Percentiles rank a stretch among this genome's conserved stretches.
These are phyloP conservation scores for Microbotryomycetes sp. DNA, from an alignment of 1,284 basidiomycete genomes.

Conservation along the genomic window DNA sequence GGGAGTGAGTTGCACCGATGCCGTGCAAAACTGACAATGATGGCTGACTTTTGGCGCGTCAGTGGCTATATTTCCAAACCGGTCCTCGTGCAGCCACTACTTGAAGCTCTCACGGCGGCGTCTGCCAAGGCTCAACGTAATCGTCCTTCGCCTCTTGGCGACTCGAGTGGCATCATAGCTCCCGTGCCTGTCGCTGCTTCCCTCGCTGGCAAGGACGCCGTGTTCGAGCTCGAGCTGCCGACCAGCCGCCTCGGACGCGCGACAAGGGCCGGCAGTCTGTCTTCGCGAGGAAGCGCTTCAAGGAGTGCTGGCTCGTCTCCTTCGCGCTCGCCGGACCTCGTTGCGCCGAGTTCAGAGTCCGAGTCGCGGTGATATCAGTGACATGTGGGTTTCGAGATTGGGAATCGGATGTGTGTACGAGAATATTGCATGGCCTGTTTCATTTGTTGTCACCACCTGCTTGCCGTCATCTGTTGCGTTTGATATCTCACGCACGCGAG, in stretches of 20 bases:
- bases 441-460: too few relatives aligned
- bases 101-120: slow-evolving; percentile 3
- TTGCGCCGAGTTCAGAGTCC: background rate
- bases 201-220: background rate
- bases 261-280: background rate
- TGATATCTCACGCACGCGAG: too few relatives aligned
- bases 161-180: background rate
- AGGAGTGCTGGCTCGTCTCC: background rate
- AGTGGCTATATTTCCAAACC: slow-evolving; percentile 24
- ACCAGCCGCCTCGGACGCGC: slow-evolving; percentile 5
- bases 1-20: slow-evolving; percentile 8
- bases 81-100: slow-evolving; percentile 23
- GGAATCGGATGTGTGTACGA: too few relatives aligned
- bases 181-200: background rate
- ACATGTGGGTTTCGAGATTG: background rate
- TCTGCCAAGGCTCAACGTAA: background rate
- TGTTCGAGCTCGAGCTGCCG: slow-evolving; percentile 18
- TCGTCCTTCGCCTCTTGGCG: background rate
- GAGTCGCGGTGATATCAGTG: background rate
- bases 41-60: background rate
- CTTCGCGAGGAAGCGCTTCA: background rate
- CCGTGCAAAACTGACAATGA: background rate
- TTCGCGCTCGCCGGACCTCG: background rate
- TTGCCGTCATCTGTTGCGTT: too few relatives aligned
- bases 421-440: too few relatives aligned